Evolutionary conservation across 106 monocot species (phyloP), one percentile per base, ranked within the genome.

Genomic region (Acorus gramineus): DNA sequence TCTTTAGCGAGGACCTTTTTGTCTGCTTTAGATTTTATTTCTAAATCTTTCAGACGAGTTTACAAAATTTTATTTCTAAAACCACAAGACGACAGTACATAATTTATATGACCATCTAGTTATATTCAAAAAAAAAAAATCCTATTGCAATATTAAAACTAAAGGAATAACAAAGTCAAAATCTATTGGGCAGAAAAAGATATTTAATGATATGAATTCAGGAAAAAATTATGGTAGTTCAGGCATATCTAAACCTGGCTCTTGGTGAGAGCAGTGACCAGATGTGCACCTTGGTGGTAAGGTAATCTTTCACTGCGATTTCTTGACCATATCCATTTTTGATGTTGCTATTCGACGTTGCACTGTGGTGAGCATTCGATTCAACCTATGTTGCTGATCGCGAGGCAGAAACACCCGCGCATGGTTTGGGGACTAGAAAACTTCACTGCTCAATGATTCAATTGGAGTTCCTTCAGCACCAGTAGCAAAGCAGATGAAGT

Each of bases 251-350:
- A n/a, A n/a, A n/a, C n/a, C n/a, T n/a, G n/a, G n/a, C n/a, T n/a
- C n/a, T n/a, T n/a, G n/a, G n/a, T 7, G 52, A 60, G 65, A 14
- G 53, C 60, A 13, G 56, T 42, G 12, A 2, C 11, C 4, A 62
- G 44, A 61, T 9, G 66, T 48, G n/a, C 61, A 96, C 95, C 82
- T 90, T 96, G 51, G 80, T 84, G 42, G 66, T 67, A 62, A 90
- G 90, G 60, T 85, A 96, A 14, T 87, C 95, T 77, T 96, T 96
- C 0, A 85, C 77, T 59, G 90, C 81, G 5, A 80, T 81, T 80
- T 96, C 90, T 72, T 96, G 90, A 77, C 95, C 90, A 90, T 96
- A 70, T 96, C 90, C 42, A 82, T 87, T 80, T 80, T 90, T 67
- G 78, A 73, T 14, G 90, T 80, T 55, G 56, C 74, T 57, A 87